Evolutionary conservation across 805 yeast genomes (phyloP).

Genomic region (Cyberlindnera veronae): DNA sequence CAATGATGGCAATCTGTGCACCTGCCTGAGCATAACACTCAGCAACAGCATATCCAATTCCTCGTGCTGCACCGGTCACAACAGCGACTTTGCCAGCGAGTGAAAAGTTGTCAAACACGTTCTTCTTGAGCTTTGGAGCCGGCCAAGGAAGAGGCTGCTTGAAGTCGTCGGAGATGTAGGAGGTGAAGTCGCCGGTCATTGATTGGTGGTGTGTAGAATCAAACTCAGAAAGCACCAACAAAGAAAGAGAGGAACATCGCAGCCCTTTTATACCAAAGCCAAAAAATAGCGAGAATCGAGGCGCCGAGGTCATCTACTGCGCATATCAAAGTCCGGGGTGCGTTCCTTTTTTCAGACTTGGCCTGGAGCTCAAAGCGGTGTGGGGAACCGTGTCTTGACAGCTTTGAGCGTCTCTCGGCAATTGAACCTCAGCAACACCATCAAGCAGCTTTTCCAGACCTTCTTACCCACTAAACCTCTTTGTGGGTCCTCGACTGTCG

Average conservation of each 20-base stretch:
- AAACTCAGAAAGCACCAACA: neutral
- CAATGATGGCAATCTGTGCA: constrained; percentile 62
- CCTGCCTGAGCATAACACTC: constrained; percentile 86
- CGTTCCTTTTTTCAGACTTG: too few relatives aligned
- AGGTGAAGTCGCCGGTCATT: constrained; percentile 18
- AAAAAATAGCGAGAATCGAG: neutral
- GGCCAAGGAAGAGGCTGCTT: constrained; percentile 45
- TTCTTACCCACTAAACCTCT: too few relatives aligned
- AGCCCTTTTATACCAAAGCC: neutral
- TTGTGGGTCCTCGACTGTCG: too few relatives aligned
- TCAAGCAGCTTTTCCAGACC: too few relatives aligned
- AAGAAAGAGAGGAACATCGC: neutral
- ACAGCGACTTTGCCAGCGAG: constrained; percentile 80
- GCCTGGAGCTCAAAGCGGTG: too few relatives aligned
- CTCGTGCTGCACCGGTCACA: constrained; percentile 81
- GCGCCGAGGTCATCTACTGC: constrained; percentile 4
- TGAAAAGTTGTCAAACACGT: constrained; percentile 67
- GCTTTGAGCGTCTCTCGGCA: too few relatives aligned
- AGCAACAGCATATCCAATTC: constrained; percentile 80
- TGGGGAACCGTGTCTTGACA: too few relatives aligned
- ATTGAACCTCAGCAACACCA: too few relatives aligned
- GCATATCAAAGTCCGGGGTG: too few relatives aligned
- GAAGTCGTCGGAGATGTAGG: constrained; percentile 26
- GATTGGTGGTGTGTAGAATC: too few relatives aligned
- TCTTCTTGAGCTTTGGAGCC: constrained; percentile 47